These are phyloP conservation scores for Aurinia saxatilis DNA, from an alignment of 345 rosid species.

Conservation along the genomic window DNA sequence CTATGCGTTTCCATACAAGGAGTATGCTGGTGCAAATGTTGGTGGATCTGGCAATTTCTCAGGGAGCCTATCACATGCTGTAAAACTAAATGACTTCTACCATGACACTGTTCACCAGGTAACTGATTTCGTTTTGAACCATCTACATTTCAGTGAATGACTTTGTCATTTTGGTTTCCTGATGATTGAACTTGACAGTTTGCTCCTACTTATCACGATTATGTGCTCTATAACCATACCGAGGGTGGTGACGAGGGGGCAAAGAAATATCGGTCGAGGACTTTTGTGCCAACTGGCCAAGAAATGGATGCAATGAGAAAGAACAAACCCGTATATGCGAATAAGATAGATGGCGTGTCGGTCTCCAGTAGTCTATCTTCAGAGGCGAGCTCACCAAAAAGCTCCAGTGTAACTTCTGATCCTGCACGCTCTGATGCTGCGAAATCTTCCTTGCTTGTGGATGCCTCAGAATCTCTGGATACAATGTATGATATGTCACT, in stretches of 20 bases:
- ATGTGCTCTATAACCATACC: slow-evolving; percentile 80
- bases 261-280: slow-evolving; percentile 82
- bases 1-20: slow-evolving; percentile 96
- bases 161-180: background rate
- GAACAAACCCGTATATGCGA: slow-evolving; percentile 57
- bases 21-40: slow-evolving; percentile 95
- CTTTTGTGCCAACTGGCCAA: slow-evolving; percentile 96
- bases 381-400: slow-evolving; percentile 49
- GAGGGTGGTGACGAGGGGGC: slow-evolving; percentile 84
- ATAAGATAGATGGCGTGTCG: slow-evolving; percentile 78
- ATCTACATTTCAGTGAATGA: background rate
- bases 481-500: slow-evolving; percentile 77
- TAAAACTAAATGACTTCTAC: slow-evolving; percentile 89
- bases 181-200: slow-evolving; percentile 50
- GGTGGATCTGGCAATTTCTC: slow-evolving; percentile 68
- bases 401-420: slow-evolving; percentile 31
- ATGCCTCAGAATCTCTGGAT: slow-evolving; percentile 46
- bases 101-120: slow-evolving; percentile 99
- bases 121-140: background rate
- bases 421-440: slow-evolving; percentile 36
- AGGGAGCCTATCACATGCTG: slow-evolving; percentile 82
- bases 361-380: slow-evolving; percentile 64
- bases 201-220: slow-evolving; percentile 98
- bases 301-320: slow-evolving; percentile 95
- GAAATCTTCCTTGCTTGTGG: slow-evolving; percentile 68